phyloP scores from a whole-genome alignment of 805 yeast species.

The Metschnikowia hibisci region DNA sequence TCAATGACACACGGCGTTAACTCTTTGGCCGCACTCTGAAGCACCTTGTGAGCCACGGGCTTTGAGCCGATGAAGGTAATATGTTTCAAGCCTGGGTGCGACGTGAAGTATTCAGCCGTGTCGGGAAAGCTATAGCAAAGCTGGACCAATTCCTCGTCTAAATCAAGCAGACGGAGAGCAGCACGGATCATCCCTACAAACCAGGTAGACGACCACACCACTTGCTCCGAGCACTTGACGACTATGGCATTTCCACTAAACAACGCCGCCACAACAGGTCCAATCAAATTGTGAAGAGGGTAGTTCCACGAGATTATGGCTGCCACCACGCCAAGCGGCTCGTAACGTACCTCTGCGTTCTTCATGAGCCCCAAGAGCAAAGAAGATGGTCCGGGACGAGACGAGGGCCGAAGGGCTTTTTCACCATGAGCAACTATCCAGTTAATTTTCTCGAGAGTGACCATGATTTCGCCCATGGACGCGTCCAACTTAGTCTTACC shows the following conservation, averaged over 20 bases:
- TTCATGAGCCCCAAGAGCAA: conserved; percentile 78
- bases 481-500: conserved; percentile 97
- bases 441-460: conserved; percentile 84
- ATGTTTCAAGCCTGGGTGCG: conserved; percentile 79
- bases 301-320: conserved; percentile 97
- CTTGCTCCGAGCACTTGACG: conserved; percentile 93
- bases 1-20: conserved; percentile 94
- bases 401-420: conserved; percentile 59
- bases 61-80: conserved; percentile 95
- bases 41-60: conserved; percentile 87
- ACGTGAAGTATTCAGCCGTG: conserved; percentile 79
- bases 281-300: conserved; percentile 91
- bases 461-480: conserved; percentile 93
- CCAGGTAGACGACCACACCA: conserved; percentile 87
- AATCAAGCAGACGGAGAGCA: conserved; percentile 69
- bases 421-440: conserved; percentile 90
- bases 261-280: conserved; percentile 85
- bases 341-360: conserved; percentile 89
- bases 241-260: conserved; percentile 91
- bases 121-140: conserved; percentile 85
- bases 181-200: conserved; percentile 68
- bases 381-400: conserved; percentile 84
- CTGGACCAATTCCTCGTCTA: conserved; percentile 81
- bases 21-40: conserved; percentile 75
- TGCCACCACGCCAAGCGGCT: conserved; percentile 84